Base-by-base conservation (phyloP, 306 rosid genomes). In the Vigna trinervia region DNA sequence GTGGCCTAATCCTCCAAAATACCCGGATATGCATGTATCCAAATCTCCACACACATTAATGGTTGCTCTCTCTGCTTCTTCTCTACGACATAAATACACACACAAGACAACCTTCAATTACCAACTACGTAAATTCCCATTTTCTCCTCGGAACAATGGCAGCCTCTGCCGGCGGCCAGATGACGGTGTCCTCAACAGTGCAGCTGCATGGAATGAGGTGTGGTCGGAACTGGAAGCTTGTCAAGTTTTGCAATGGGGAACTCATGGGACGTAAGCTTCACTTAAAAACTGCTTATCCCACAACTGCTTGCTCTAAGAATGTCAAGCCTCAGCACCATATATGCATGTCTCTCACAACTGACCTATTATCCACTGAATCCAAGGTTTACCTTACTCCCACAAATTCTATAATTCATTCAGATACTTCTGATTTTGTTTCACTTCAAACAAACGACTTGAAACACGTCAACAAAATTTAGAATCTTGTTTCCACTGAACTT, bases 291-390 rank as follows among this genome's bases (percentile, higher is more conserved):
- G 69, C 30, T 45, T 26, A 2, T 13, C 14, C 54, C 19, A 48
- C 4, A 45, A 45, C 34, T 15, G 12, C 17, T 41, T 41, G 9
- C 78, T 61, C 81, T 48, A 78, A 81, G 54, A 51, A 36, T 81
- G 59, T 69, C 39, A 71, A 22, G 14, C 69, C 47, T 0, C 68
- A 69, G 51, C 34, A 70, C 12, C 76, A 30, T 61, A 75, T 78
- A 51, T 74, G 65, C 71, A 70, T 75, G 76, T 82, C 88, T 70
- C 86, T 85, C 75, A 64, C 84, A 1, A 48, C 88, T 50, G 80
- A 82, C 5, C 59, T 78, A 20, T 13, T 78, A 20, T 13, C 82
- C 26, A 57, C 2, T 45, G 52, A 82, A 82, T 74, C 86, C 54
- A 82, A 85, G 88, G 88, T 85, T 73, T 67, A 71, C 61, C 19